Evolutionary conservation across 2,329 filamentous ascomycete genomes (phyloP).

Genomic region (Hypoxylon sp.): DNA sequence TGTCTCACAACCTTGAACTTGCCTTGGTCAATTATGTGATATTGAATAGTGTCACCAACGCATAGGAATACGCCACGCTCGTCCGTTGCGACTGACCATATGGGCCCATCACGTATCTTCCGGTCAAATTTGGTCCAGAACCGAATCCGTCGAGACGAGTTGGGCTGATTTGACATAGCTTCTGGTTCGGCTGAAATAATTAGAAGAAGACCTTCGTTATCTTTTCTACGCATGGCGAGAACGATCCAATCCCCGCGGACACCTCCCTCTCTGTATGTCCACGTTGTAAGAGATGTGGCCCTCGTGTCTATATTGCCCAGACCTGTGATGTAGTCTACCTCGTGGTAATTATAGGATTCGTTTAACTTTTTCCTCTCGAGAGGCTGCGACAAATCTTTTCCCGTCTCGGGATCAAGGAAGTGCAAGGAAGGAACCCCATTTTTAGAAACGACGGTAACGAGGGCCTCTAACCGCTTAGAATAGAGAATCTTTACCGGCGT

Average conservation of each 20-base stretch:
- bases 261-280: constrained; percentile 50
- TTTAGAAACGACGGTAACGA: constrained; percentile 67
- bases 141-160: constrained; percentile 57
- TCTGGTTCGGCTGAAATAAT: constrained; percentile 66
- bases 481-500: constrained; percentile 69
- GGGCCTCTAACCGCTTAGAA: constrained; percentile 66
- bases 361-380: constrained; percentile 49
- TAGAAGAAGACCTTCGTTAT: constrained; percentile 66
- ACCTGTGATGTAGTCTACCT: constrained; percentile 66
- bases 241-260: constrained; percentile 75
- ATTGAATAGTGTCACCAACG: constrained; percentile 67
- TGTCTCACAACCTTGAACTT: constrained; percentile 65
- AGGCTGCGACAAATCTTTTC: constrained; percentile 65
- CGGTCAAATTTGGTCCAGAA: constrained; percentile 70
- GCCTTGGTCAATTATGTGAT: constrained; percentile 70
- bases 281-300: constrained; percentile 58
- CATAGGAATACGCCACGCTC: constrained; percentile 71
- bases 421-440: constrained; percentile 64
- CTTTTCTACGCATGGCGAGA: constrained; percentile 63
- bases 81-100: constrained; percentile 71
- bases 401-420: constrained; percentile 71
- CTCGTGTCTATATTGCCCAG: constrained; percentile 68
- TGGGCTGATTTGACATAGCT: constrained; percentile 44
- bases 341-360: constrained; percentile 51
- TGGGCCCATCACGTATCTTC: constrained; percentile 60